Evolutionary conservation across 75 land plant species (phyloP), one percentile per base, ranked within the genome.

Genomic region (Selaginella tamariscina): DNA sequence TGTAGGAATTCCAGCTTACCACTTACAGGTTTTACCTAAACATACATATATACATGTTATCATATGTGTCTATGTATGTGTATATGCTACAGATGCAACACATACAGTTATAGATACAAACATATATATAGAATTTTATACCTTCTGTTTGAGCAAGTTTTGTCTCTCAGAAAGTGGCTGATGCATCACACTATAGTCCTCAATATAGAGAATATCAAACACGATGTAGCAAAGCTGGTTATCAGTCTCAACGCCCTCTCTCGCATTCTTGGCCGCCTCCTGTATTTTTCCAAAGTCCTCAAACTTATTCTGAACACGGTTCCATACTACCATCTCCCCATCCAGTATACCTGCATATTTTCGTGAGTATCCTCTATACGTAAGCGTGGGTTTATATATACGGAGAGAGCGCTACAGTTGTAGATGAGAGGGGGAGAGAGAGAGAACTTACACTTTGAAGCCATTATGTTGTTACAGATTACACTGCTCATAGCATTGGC

Each of bases 181-280:
- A 67, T 93, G 98, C 65, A 91, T 93, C 33, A 93, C 95, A 83
- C 98, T 93, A 64, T 84, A 78, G 67, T 93, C 96, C 55, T 88
- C 88, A 71, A 62, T 78, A 77, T 93, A 93, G 49, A 93, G 83
- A 60, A 93, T 80, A 70, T 93, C 98, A 76, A 93, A 93, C 32
- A 83, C 86, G 73, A 93, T 39, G 49, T 39, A 39, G 49, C 49
- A 39, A 39, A 39, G 49, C 49, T 39, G 49, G 11, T 39, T 15
- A 15, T 39, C 49, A 15, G 11, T 39, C 49, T 39, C 11, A 15
- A 39, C 49, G 49, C 49, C 49, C 5, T 39, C 49, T 15, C 15
- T 39, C 11, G 49, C 49, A 39, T 39, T 39, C 49, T 39, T 39
- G 49, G 49, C 49, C 49, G 15, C 49, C 49, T 5, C 49, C 5